Evolutionary conservation across 2,329 filamentous ascomycete genomes (phyloP).

Genomic region (Pseudonectria foliicola): DNA sequence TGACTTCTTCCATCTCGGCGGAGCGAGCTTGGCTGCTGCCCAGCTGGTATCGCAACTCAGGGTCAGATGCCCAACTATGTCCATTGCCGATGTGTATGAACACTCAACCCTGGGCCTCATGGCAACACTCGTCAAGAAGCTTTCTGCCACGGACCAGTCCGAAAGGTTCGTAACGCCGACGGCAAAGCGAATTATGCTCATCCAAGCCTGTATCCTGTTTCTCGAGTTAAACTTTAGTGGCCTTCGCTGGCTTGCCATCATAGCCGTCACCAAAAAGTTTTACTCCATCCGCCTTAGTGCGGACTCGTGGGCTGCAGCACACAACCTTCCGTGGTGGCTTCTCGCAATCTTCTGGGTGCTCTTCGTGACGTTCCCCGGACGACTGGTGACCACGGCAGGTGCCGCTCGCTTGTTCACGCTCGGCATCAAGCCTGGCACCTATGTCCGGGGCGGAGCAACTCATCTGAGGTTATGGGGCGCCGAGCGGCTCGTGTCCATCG

Average conservation of each 20-base stretch:
- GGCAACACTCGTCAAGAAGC: conserved; percentile 10
- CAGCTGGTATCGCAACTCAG: conserved; percentile 16
- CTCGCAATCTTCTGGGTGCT: conserved; percentile 8
- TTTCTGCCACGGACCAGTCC: conserved; percentile 5
- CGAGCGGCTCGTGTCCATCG: conserved; percentile 8
- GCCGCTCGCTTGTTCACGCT: conserved; percentile 5
- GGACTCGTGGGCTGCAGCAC: conserved; percentile 6
- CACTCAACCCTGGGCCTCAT: conserved; percentile 10
- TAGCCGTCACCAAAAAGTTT: conserved; percentile 8
- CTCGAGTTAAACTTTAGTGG: conserved; percentile 7
- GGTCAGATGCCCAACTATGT: conserved; percentile 10
- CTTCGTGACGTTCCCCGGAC: conserved; percentile 9
- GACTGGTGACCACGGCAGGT: conserved; percentile 8
- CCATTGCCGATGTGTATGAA: conserved; percentile 16
- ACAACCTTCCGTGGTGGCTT: conserved; percentile 9
- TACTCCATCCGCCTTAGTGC: conserved; percentile 3
- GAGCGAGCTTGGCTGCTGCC: conserved; percentile 15
- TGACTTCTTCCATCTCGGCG: conserved; percentile 16
- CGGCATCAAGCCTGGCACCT: conserved; percentile 12
- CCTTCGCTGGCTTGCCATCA: conserved; percentile 6
- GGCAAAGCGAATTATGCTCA: conserved; percentile 10
- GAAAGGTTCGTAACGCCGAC: conserved; percentile 11
- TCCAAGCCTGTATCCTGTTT: conserved; percentile 10
- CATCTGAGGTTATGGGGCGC: conserved; percentile 15
- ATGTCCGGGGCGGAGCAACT: conserved; percentile 9